These are phyloP conservation scores for Trichoderma sp. DNA, from an alignment of 2,329 filamentous ascomycete species.

Conservation along the genomic window DNA sequence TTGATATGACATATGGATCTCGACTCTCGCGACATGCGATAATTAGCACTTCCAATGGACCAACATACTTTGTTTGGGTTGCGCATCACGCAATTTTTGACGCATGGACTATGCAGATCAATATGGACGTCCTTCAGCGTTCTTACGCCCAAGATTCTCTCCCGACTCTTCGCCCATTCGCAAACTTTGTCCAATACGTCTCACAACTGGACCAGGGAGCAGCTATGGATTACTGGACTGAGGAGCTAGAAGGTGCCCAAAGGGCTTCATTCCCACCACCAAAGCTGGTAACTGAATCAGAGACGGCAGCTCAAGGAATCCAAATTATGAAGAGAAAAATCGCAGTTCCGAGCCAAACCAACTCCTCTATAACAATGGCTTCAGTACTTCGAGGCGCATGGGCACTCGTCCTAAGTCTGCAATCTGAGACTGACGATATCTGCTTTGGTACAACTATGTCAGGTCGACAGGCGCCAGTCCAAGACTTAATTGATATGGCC, in stretches of 20 bases:
- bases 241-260: neutral
- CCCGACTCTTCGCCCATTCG: slow-evolving; percentile 10
- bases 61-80: slow-evolving; percentile 23
- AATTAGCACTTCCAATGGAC: neutral
- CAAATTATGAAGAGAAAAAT: neutral
- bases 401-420: slow-evolving; percentile 26
- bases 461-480: slow-evolving; percentile 30
- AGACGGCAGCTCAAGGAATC: neutral
- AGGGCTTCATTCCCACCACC: slow-evolving; percentile 7
- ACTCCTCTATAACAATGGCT: slow-evolving; percentile 21
- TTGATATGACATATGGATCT: slow-evolving; percentile 9
- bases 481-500: slow-evolving; percentile 28
- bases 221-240: neutral
- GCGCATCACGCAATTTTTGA: slow-evolving; percentile 29
- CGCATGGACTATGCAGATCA: slow-evolving; percentile 23
- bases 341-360: neutral
- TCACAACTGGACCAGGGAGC: neutral
- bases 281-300: neutral
- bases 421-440: slow-evolving; percentile 26
- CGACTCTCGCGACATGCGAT: slow-evolving; percentile 14
- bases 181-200: slow-evolving; percentile 20
- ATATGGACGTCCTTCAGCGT: neutral
- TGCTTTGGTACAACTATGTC: slow-evolving; percentile 30
- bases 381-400: slow-evolving; percentile 28
- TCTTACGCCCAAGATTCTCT: slow-evolving; percentile 2